A percentile compares a stretch with the other conserved stretches of the same genome.
phyloP scores from a whole-genome alignment of 768 basidiomycete genomes.

The Astraeus odoratus region DNA sequence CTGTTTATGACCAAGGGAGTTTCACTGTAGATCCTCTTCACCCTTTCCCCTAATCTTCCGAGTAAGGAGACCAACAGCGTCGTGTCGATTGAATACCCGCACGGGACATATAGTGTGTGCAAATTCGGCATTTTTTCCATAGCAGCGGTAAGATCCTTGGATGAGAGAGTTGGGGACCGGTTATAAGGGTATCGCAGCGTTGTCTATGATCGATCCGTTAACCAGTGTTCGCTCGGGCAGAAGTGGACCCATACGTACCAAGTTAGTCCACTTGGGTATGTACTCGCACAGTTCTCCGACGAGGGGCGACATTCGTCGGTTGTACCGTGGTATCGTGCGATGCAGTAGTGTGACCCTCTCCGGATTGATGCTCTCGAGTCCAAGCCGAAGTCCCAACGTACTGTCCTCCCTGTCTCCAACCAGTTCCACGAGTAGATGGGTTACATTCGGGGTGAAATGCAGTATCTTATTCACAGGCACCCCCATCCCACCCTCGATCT shows the following conservation, averaged over 20 bases:
- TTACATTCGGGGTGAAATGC: background rate
- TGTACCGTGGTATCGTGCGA: background rate
- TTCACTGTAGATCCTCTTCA: background rate
- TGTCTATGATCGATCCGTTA: background rate
- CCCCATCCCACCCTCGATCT: background rate
- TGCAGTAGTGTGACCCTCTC: background rate
- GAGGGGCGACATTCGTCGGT: background rate
- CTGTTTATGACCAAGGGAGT: background rate
- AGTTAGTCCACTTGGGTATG: background rate
- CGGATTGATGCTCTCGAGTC: background rate
- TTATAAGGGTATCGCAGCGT: conserved; percentile 1
- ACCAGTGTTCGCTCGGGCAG: background rate
- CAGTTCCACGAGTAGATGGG: background rate
- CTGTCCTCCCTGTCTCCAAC: background rate
- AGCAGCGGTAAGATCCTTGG: background rate
- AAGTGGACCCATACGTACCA: background rate
- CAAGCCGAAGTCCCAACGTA: background rate
- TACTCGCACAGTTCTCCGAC: background rate
- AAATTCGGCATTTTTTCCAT: background rate
- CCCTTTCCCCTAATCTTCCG: background rate
- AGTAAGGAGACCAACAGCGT: background rate
- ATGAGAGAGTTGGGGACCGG: background rate
- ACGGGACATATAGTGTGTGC: background rate
- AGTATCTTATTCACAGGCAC: conserved; percentile 1
- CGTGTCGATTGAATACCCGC: conserved; percentile 1